phyloP scores from a whole-genome alignment of 176 grass and related monocot genomes.

The Hordeum marinum region DNA sequence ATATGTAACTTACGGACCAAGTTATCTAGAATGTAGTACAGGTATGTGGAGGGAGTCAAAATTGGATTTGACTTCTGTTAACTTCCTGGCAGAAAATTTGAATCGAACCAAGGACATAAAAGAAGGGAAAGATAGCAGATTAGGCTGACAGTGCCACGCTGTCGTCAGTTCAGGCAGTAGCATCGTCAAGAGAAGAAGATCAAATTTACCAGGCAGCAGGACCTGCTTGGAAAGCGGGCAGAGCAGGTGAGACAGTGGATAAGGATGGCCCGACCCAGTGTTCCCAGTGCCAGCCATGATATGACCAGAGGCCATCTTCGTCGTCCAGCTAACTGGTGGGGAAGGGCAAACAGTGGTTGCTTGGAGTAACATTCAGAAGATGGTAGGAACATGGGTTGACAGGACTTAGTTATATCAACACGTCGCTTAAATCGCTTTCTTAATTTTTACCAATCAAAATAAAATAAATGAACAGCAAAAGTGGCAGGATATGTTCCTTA shows the following conservation, averaged over 20 bases:
- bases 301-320: not conserved
- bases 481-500: not conserved
- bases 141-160: not conserved
- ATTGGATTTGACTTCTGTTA: not conserved
- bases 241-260: not conserved
- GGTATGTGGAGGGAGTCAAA: not conserved
- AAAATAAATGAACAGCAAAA: not conserved
- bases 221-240: not conserved
- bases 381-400: not conserved
- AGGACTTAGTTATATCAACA: not conserved
- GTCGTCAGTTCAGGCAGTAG: not conserved
- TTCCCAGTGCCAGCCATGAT: not conserved
- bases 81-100: not conserved
- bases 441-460: not conserved
- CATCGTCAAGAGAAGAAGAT: not conserved
- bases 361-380: not conserved
- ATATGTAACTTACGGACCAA: not conserved
- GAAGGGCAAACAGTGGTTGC: not conserved
- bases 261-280: not conserved
- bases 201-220: not conserved
- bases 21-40: not conserved
- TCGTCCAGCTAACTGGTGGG: not conserved
- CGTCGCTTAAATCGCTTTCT: not conserved
- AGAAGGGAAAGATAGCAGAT: not conserved
- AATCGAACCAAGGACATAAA: not conserved